A percentile compares a stretch with the other conserved stretches of the same genome.
phyloP scores from a whole-genome alignment of 1,139 yeast genomes.

The Citeromyces hawaiiensis region DNA sequence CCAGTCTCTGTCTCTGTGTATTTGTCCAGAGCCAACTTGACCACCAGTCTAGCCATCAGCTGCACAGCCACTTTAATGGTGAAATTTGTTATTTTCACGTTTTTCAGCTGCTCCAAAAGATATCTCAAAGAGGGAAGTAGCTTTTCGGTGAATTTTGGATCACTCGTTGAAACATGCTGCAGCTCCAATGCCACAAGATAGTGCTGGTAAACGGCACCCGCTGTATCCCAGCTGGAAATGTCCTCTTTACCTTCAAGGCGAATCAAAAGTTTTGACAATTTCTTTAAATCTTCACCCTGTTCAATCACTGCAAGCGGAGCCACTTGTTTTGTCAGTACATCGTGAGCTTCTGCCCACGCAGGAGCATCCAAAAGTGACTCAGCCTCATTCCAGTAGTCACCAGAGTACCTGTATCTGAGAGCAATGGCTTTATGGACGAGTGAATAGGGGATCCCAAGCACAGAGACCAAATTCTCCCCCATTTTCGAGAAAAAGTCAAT shows the following conservation, averaged over 20 bases:
- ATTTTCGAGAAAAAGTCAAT: constrained; percentile 21
- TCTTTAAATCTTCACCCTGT: constrained; percentile 21
- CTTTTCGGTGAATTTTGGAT: constrained; percentile 4
- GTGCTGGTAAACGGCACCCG: constrained; percentile 42
- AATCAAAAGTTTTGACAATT: constrained; percentile 26
- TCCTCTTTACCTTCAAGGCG: constrained; percentile 32
- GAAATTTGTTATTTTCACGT: constrained; percentile 18
- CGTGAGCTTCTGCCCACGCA: constrained; percentile 52
- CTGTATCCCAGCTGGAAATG: constrained; percentile 44
- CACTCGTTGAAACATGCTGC: not conserved
- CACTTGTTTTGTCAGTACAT: constrained; percentile 34
- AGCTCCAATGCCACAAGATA: constrained; percentile 23
- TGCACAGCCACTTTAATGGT: constrained; percentile 32
- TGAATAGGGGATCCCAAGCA: constrained; percentile 30
- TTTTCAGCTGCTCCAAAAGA: constrained; percentile 32
- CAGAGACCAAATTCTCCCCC: constrained; percentile 18
- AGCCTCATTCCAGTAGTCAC: constrained; percentile 47
- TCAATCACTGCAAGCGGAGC: constrained; percentile 59
- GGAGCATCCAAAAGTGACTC: constrained; percentile 50
- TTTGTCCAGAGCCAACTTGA: constrained; percentile 22
- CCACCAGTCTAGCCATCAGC: constrained; percentile 35
- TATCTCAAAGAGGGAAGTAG: constrained; percentile 12
- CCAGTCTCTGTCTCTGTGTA: constrained; percentile 10
- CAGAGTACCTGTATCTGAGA: constrained; percentile 24
- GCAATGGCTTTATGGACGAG: constrained; percentile 42